Conservation (phyloP, 805 yeast species). For the Starmerella gropengiesseri region DNA sequence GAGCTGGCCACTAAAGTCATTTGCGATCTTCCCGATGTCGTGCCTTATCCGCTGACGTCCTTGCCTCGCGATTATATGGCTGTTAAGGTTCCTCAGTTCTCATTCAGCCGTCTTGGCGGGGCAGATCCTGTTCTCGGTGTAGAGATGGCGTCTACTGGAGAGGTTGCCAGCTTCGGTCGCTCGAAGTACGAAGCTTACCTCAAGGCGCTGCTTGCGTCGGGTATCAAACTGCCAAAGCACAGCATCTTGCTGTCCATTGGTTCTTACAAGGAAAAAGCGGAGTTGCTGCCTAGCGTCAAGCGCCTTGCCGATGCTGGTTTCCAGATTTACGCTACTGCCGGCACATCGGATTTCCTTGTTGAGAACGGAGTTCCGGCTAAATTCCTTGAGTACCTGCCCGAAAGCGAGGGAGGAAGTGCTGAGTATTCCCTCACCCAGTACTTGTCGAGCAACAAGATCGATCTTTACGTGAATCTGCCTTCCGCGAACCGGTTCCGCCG, state of each 20-base stretch:
- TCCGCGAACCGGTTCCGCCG: constrained; percentile 95
- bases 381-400: constrained; percentile 80
- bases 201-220: constrained; percentile 89
- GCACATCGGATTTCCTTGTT: constrained; percentile 95
- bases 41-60: constrained; percentile 81
- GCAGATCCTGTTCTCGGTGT: constrained; percentile 98
- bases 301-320: constrained; percentile 74
- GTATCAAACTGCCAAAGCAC: constrained; percentile 89
- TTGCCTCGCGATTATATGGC: constrained; percentile 93
- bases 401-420: constrained; percentile 62
- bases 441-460: constrained; percentile 92
- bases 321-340: constrained; percentile 92
- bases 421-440: constrained; percentile 95
- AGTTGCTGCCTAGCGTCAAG: constrained; percentile 76
- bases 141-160: constrained; percentile 99
- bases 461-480: constrained; percentile 91
- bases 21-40: constrained; percentile 39
- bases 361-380: constrained; percentile 92
- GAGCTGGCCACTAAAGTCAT: constrained; percentile 96
- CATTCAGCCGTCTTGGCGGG: constrained; percentile 92
- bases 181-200: constrained; percentile 95
- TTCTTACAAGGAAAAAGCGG: constrained; percentile 91
- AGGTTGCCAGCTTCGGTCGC: constrained; percentile 93
- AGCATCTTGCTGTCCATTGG: constrained; percentile 90
- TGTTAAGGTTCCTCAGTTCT: constrained; percentile 92